Evolutionary conservation across 495 filamentous ascomycete genomes (phyloP), one percentile per base, ranked within the genome.

Genomic region (Chaetomium cochliodes): DNA sequence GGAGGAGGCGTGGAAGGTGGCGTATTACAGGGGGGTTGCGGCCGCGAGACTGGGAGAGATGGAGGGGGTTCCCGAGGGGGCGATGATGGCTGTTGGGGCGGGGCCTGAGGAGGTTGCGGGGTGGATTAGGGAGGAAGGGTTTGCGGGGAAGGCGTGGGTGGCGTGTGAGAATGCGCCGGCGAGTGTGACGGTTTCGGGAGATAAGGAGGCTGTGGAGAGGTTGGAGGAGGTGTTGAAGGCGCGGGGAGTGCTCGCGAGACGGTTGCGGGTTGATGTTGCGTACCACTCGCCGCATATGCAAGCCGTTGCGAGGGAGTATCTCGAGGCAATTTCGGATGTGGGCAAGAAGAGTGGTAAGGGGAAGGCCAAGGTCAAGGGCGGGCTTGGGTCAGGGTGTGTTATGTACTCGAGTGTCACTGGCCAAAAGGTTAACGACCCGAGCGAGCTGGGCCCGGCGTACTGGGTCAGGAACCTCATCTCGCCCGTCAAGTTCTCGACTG

Each of bases 151-250:
- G 50, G 23, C 18, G 23, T 53, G 50, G 23, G 13, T 81, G 2
- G 82, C 82, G 20, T 79, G 77, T 60, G 65, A 71, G 53, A 85
- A 85, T 64, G 73, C 74, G 8, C 76, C 78, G 0, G 37, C 59
- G 1, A 80, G 76, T 50, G 69, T 80, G 5, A 86, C 83, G 0
- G 28, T 84, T 0, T 78, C 77, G 4, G 83, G 82, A 1, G 76
- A 81, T 51, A 20, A 41, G 0, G 62, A 67, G 8, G 77, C 66
- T 16, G 41, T 81, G 22, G 47, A 69, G 0, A 62, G 77, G 23
- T 65, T 76, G 0, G 53, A 55, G 52, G 20, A 56, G 26, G 46
- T 67, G 6, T 50, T 69, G 25, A 39, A 46, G 22, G 58, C 46
- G 13, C 46, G 61, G 20, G 60, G 58, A 26, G 57, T 67, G 44